These are phyloP conservation scores for Aspergillus ostianus DNA, from an alignment of 495 filamentous ascomycete species.

Conservation along the genomic window DNA sequence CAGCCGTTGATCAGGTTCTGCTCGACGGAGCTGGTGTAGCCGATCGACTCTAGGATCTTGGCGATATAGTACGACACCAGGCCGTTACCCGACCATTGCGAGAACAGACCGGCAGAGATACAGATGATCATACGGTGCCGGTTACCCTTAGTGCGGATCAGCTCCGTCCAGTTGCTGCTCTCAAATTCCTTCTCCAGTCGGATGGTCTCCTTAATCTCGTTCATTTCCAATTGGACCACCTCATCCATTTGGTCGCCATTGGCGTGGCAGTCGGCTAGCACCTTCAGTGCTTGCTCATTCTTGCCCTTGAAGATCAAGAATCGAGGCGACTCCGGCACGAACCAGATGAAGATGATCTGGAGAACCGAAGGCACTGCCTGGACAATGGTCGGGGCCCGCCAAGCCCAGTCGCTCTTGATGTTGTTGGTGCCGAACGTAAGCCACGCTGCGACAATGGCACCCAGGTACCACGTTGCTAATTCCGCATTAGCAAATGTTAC, in stretches of 20 bases:
- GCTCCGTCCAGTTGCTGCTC: slow-evolving; percentile 45
- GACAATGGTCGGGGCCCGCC: slow-evolving; percentile 47
- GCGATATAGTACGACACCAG: slow-evolving; percentile 64
- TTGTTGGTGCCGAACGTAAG: slow-evolving; percentile 32
- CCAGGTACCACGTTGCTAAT: slow-evolving; percentile 23
- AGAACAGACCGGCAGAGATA: slow-evolving; percentile 54
- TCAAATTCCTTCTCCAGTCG: slow-evolving; percentile 35
- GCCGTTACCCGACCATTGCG: slow-evolving; percentile 68
- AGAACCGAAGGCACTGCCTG: slow-evolving; percentile 47
- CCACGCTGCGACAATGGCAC: slow-evolving; percentile 47
- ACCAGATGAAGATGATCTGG: slow-evolving; percentile 48
- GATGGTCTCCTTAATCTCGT: slow-evolving; percentile 36
- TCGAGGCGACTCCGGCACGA: slow-evolving; percentile 48
- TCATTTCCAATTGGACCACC: slow-evolving; percentile 31
- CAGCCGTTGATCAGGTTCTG: slow-evolving; percentile 41
- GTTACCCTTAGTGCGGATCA: slow-evolving; percentile 69
- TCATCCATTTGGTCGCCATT: slow-evolving; percentile 26
- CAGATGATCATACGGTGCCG: slow-evolving; percentile 59
- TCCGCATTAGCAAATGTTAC: not conserved
- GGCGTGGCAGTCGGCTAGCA: slow-evolving; percentile 38
- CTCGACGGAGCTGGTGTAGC: slow-evolving; percentile 47
- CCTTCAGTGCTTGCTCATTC: slow-evolving; percentile 35
- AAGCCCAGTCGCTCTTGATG: slow-evolving; percentile 46
- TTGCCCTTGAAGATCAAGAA: slow-evolving; percentile 37
- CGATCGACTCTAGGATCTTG: slow-evolving; percentile 55